Percentiles rank a stretch among this genome's conserved stretches.
phyloP scores from a whole-genome alignment of 192 early-diverging fungal genomes.

The Backusella liffmaniae region DNA sequence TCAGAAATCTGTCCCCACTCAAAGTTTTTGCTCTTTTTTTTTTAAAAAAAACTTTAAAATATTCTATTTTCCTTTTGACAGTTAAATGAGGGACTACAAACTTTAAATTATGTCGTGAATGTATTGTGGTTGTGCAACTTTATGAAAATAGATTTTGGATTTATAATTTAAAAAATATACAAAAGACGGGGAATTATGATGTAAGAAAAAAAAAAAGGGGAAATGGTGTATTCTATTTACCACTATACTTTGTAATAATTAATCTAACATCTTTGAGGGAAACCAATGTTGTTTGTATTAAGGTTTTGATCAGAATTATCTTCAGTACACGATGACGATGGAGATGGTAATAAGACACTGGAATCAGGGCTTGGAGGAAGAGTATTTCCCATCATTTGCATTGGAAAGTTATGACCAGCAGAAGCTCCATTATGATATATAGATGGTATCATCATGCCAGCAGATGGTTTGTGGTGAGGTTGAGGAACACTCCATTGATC shows the following conservation, averaged over 20 bases:
- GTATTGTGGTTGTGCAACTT: neutral
- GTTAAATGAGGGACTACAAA: neutral
- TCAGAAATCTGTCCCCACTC: neutral
- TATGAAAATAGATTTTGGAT: neutral
- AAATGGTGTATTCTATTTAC: neutral
- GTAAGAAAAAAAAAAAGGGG: neutral
- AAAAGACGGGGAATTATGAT: neutral
- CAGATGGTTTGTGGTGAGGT: neutral
- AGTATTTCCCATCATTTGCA: neutral
- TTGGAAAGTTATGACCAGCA: neutral
- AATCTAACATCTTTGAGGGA: neutral
- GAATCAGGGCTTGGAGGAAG: slow-evolving; percentile 8
- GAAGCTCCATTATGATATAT: neutral
- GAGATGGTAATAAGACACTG: neutral
- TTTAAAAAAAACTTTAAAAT: neutral
- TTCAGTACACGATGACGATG: neutral
- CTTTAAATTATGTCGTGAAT: neutral
- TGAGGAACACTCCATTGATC: neutral
- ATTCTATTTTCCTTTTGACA: neutral
- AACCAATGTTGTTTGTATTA: neutral
- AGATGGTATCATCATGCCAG: neutral
- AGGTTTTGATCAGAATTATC: neutral
- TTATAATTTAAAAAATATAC: neutral
- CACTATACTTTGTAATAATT: neutral
- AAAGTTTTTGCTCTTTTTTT: neutral